Evolutionary conservation across 2,329 filamentous ascomycete species (phyloP), one percentile per base, ranked within the genome.

Genomic region (Colletotrichum godetiae): DNA sequence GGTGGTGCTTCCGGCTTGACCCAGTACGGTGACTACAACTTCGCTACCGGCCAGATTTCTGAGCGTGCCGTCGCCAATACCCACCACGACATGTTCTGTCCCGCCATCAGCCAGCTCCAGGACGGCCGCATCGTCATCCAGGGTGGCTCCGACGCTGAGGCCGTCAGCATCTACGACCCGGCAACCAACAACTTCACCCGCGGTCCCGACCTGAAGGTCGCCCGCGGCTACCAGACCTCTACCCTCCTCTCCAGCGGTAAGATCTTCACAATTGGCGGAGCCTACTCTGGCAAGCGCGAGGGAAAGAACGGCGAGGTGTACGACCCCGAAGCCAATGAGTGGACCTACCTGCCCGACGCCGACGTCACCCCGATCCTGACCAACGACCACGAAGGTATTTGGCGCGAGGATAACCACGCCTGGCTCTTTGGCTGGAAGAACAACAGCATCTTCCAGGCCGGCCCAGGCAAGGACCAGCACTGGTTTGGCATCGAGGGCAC

Each of bases 181-280:
- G 75, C 71, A 0, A 80, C 78, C 11, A 77, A 83, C 31, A 72
- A 65, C 1, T 90, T 86, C 84, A 78, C 76, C 4, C 75, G 78
- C 5, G 84, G 78, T 1, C 79, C 83, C 0, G 75, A 83, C 62
- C 87, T 90, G 86, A 78, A 81, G 15, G 81, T 87, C 24, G 75
- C 80, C 8, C 86, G 89, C 29, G 87, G 88, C 8, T 89, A 91
- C 72, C 89, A 91, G 63, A 80, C 88, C 0, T 85, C 86, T 0
- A 81, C 85, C 0, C 88, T 86, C 0, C 76, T 85, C 1, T 88
- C 88, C 0, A 84, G 89, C 71, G 89, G 89, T 5, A 81, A 84
- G 0, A 84, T 91, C 29, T 92, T 91, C 78, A 86, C 84, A 13
- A 90, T 91, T 49, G 90, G 90, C 22, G 90, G 90, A 4, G 89